Evolutionary conservation across 116 monocot species (phyloP).

Genomic region (Dioscorea cayenensis): DNA sequence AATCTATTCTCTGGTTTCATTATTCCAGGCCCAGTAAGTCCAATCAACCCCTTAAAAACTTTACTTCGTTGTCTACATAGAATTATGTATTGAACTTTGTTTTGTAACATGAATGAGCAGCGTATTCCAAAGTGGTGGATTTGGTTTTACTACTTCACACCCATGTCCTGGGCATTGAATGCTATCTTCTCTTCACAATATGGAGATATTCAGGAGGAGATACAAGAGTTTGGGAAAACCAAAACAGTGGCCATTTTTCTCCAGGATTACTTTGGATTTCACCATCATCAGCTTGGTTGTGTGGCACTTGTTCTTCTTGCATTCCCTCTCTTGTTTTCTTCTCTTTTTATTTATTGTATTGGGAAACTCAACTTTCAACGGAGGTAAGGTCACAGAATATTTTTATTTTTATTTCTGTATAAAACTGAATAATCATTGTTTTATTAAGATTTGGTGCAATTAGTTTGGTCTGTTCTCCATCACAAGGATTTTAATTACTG

Average conservation of each 20-base stretch:
- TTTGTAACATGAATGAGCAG: neutral
- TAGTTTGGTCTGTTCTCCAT: too few species aligned
- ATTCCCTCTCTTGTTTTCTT: constrained; percentile 18
- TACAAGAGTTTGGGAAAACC: constrained; percentile 15
- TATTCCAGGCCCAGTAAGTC: constrained; percentile 44
- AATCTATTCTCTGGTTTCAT: constrained; percentile 57
- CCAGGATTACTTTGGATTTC: constrained; percentile 29
- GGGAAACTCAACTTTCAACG: constrained; percentile 44
- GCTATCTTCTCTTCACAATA: constrained; percentile 45
- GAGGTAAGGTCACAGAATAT: constrained; percentile 4
- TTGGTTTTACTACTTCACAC: constrained; percentile 38
- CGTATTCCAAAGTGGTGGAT: constrained; percentile 66
- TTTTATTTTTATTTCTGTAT: too few species aligned
- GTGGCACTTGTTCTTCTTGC: constrained; percentile 19
- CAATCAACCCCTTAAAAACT: too few species aligned
- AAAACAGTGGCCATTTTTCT: constrained; percentile 25
- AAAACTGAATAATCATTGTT: too few species aligned
- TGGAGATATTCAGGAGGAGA: constrained; percentile 41
- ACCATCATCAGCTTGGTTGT: constrained; percentile 6
- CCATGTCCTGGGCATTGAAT: constrained; percentile 42
- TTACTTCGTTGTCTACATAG: too few species aligned
- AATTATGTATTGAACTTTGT: too few species aligned
- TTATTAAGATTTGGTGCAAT: too few species aligned
- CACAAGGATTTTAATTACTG: too few species aligned
- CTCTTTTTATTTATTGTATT: constrained; percentile 21